phyloP scores from a whole-genome alignment of 352 stramenopile genomes.

The Globisporangium barbulae region DNA sequence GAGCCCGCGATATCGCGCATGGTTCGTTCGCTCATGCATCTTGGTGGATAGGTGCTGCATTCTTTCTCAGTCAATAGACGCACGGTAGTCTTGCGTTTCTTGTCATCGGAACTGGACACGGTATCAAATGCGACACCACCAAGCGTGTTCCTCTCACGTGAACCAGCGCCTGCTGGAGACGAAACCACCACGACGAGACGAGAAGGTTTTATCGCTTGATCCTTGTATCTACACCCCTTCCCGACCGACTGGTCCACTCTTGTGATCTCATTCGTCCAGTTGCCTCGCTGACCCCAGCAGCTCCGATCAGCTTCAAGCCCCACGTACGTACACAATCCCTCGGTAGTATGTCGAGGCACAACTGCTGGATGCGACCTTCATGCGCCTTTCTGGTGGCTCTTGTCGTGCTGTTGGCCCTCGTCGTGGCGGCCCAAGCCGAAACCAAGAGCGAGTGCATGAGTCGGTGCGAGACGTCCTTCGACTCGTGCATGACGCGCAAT shows the following conservation, averaged over 20 bases:
- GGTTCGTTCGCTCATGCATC: too few relatives aligned
- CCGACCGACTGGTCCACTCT: neutral
- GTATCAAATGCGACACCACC: neutral
- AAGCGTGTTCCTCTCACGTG: neutral
- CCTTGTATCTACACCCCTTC: neutral
- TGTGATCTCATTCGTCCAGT: neutral
- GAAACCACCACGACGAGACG: neutral
- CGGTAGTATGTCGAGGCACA: neutral
- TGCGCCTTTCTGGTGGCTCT: neutral
- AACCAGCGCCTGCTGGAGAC: neutral
- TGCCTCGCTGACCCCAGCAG: neutral
- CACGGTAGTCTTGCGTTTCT: too few relatives aligned
- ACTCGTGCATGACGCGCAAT: neutral
- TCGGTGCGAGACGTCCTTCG: neutral
- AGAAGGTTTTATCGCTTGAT: neutral
- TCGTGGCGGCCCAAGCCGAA: neutral
- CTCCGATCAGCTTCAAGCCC: neutral
- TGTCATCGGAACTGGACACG: too few relatives aligned
- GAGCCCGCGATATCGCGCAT: neutral
- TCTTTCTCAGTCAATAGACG: too few relatives aligned
- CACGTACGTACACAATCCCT: neutral
- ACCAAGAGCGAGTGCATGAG: neutral
- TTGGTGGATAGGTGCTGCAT: too few relatives aligned
- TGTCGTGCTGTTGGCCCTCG: neutral
- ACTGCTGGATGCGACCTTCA: neutral